Evolutionary conservation across 139 green algal species (phyloP).

Genomic region (Haematococcus lacustris): DNA sequence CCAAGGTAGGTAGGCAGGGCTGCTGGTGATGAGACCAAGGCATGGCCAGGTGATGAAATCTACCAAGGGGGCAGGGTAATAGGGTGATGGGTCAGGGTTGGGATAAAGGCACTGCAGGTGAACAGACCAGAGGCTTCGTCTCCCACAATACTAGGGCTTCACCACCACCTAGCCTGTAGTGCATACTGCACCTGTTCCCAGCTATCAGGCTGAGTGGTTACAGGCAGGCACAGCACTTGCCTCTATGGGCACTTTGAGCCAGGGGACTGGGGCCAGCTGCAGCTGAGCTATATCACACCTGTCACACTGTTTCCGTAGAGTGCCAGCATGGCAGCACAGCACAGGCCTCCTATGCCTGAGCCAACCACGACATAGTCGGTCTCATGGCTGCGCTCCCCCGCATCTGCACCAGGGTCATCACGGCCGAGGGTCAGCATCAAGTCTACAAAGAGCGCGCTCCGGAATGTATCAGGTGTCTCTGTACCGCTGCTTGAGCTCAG

Average conservation of each 20-base stretch:
- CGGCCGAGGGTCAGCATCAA: not conserved
- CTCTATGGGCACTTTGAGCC: not conserved
- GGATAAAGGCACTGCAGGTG: no score
- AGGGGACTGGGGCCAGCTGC: no score
- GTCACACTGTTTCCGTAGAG: slow-evolving; percentile 37
- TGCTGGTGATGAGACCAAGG: not conserved
- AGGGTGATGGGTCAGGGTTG: no score
- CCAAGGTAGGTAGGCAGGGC: slow-evolving; percentile 47
- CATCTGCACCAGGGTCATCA: not conserved
- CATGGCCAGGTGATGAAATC: no score
- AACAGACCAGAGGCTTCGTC: not conserved
- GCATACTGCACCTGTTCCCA: not conserved
- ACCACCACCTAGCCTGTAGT: not conserved
- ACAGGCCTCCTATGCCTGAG: slow-evolving; percentile 40
- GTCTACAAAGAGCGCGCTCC: no score
- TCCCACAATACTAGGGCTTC: not conserved
- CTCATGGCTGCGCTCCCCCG: not conserved
- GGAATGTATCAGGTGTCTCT: no score
- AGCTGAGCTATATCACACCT: not conserved
- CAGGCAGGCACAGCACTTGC: no score
- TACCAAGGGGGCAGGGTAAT: no score
- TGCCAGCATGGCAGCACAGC: slow-evolving; percentile 64
- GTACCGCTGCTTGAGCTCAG: not conserved
- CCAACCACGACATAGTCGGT: slow-evolving; percentile 9
- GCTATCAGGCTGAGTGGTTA: not conserved